Conservation (phyloP, 176 grass and related monocot genomes). For the Triticum turgidum region DNA sequence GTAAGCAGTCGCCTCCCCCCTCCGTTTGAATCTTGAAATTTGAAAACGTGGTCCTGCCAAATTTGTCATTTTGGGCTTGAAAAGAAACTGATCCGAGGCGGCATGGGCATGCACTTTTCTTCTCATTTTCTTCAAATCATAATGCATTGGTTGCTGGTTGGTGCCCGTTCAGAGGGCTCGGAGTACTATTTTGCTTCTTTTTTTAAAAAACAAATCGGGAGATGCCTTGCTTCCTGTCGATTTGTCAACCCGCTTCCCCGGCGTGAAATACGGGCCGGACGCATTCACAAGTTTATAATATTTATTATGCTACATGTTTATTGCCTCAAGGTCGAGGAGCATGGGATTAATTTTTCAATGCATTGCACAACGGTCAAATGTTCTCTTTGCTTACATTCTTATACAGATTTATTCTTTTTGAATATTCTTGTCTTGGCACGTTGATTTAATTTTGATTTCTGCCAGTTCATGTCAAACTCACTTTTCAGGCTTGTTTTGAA, state of each 20-base stretch:
- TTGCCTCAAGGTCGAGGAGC: constrained; percentile 42
- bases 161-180: not conserved
- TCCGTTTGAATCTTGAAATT: constrained; percentile 43
- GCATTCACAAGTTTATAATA: constrained; percentile 5
- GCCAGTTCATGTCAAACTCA: not conserved
- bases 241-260: constrained; percentile 34
- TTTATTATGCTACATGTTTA: constrained; percentile 13
- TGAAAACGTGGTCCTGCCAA: constrained; percentile 13
- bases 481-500: constrained; percentile 1
- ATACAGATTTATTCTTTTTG: constrained; percentile 21
- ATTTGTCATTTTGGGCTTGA: not conserved
- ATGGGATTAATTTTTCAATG: constrained; percentile 41
- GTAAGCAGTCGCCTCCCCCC: constrained; percentile 39
- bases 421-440: not conserved
- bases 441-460: not conserved
- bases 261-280: constrained; percentile 27
- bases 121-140: constrained; percentile 14
- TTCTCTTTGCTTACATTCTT: constrained; percentile 46
- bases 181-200: not conserved
- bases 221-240: constrained; percentile 42
- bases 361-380: constrained; percentile 48
- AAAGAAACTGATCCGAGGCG: not conserved
- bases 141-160: not conserved
- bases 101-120: not conserved
- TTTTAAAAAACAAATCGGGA: not conserved